These are phyloP conservation scores for Chondrostereum purpureum DNA, from an alignment of 1,284 basidiomycete species.

Conservation along the genomic window DNA sequence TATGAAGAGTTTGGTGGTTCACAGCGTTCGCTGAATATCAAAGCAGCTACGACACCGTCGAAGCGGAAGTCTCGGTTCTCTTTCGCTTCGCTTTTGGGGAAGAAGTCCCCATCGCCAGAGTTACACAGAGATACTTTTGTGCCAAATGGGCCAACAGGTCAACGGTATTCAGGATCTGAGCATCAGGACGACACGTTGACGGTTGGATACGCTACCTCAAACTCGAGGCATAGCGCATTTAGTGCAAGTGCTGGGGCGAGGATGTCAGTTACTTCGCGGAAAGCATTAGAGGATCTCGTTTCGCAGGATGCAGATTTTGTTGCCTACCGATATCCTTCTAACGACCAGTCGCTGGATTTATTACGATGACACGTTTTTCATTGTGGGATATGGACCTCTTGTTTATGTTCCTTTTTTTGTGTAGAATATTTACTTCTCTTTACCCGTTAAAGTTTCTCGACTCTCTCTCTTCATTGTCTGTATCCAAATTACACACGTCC, in stretches of 20 bases:
- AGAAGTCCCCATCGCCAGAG: conserved; percentile 41
- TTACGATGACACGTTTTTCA: conserved; percentile 32
- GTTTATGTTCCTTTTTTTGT: no score
- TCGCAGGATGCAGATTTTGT: conserved; percentile 75
- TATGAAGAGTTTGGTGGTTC: conserved; percentile 67
- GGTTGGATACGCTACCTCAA: conserved; percentile 35
- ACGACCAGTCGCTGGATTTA: conserved; percentile 55
- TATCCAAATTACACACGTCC: no score
- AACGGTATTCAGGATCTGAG: conserved; percentile 35
- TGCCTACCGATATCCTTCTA: conserved; percentile 77
- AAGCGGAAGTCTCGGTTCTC: conserved; percentile 71
- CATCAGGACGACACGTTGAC: conserved; percentile 37
- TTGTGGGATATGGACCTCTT: no score
- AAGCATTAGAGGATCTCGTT: conserved; percentile 69
- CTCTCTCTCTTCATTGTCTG: no score
- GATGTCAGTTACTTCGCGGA: conserved; percentile 58
- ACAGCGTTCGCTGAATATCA: conserved; percentile 46
- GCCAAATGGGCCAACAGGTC: conserved; percentile 40
- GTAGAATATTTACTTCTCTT: no score
- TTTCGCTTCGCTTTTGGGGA: conserved; percentile 56
- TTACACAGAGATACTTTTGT: conserved; percentile 26
- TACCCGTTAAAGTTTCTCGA: no score
- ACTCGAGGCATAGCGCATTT: conserved; percentile 37
- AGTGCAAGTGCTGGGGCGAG: conserved; percentile 31
- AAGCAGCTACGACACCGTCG: conserved; percentile 25